Evolutionary conservation across 805 yeast species (phyloP).

Genomic region (Kluyveromyces starmeri): DNA sequence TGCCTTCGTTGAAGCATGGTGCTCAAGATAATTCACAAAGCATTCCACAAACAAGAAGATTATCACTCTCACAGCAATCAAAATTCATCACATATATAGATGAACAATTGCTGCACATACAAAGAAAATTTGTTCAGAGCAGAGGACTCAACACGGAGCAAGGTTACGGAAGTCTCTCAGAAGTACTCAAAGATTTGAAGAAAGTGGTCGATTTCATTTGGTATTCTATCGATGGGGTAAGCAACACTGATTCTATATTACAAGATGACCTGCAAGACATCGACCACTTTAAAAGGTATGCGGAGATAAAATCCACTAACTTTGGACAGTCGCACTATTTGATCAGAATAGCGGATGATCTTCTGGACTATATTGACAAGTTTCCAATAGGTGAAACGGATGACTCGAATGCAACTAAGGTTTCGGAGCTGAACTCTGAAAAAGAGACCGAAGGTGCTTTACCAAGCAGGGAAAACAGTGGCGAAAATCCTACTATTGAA

Average conservation of each 20-base stretch:
- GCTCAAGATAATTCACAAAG: background rate
- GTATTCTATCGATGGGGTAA: constrained; percentile 42
- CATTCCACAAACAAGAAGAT: constrained; percentile 16
- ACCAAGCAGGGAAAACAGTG: no score
- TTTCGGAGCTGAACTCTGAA: background rate
- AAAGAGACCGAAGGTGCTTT: no score
- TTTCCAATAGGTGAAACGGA: constrained; percentile 23
- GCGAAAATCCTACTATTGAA: no score
- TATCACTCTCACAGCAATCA: constrained; percentile 45
- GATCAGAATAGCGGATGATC: constrained; percentile 55
- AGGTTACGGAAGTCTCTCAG: constrained; percentile 24
- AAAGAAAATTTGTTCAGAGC: constrained; percentile 44
- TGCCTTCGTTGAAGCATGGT: constrained; percentile 3
- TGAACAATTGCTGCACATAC: constrained; percentile 41
- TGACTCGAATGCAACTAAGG: constrained; percentile 15
- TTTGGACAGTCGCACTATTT: constrained; percentile 59
- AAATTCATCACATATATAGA: constrained; percentile 48
- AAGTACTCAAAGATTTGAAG: constrained; percentile 38
- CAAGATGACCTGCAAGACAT: constrained; percentile 8
- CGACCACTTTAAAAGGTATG: constrained; percentile 8
- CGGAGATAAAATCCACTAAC: constrained; percentile 17
- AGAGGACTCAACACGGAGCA: constrained; percentile 28
- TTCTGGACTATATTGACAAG: constrained; percentile 50
- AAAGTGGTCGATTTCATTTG: constrained; percentile 48
- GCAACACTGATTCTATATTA: constrained; percentile 23